Base-by-base conservation (phyloP, 2,329 filamentous ascomycete species). In the Pleomassaria siparia region DNA sequence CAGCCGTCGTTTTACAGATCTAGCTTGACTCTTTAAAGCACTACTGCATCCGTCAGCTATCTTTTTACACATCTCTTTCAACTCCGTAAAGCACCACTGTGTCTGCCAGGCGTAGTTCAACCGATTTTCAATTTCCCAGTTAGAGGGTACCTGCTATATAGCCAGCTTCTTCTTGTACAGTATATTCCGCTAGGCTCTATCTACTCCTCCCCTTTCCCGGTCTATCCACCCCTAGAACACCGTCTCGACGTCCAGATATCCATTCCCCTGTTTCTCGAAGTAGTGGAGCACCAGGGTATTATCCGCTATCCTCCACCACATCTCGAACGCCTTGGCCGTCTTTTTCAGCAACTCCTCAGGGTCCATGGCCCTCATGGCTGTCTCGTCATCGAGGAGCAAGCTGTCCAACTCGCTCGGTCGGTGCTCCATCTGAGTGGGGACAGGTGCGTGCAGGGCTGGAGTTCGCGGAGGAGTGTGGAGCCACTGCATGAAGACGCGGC, bases 271-370 rank as follows among this genome's bases (percentile, higher is more conserved):
- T 13, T 11, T 16, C 47, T 43, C n/a, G 35, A 49, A 52, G 18
- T 11, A 9, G 40, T 35, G 25, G 25, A 56, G 30, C n/a, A 32
- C 15, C 20, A 15, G 20, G 20, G 50, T 56, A 16, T 45, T 43
- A 15, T 11, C n/a, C 1, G 21, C 20, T 5, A 56, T 12, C 49
- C 46, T 52, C 54, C 54, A 56, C 21, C 36, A 56, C 0, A 51
- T 21, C 15, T 24, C 15, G 15, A 56, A 32, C 7, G 48, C 51
- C 25, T 36, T 32, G 5, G 33, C 41, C 2, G 47, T 49, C 16
- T 51, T 25, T 4, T 15, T 18, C n/a, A 49, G 15, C 12, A 56
- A 32, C 5, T 32, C 15, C 16, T 41, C 37, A 2, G 41, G 36
- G 8, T 36, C 8, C 1, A 53, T 15, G 8, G 29, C 9, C 4